phyloP scores from a whole-genome alignment of 371 early-diverging fungal genomes.

The Lichtheimia corymbifera region DNA sequence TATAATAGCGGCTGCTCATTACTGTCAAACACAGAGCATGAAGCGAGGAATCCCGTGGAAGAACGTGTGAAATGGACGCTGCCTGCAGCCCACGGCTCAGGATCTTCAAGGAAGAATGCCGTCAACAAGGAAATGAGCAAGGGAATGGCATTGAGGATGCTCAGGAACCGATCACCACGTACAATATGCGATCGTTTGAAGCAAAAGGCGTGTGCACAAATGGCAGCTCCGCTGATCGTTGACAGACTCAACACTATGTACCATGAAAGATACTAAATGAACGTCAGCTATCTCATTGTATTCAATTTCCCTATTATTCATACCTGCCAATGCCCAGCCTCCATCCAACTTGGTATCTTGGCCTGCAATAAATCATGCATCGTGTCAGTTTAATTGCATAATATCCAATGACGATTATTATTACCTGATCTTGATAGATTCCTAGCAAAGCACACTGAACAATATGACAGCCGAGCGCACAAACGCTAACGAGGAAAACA shows the following conservation, averaged over 20 bases:
- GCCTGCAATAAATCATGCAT: conserved; percentile 12
- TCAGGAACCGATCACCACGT: conserved; percentile 24
- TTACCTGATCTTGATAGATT: conserved; percentile 24
- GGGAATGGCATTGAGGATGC: conserved; percentile 17
- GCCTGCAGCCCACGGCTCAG: conserved; percentile 39
- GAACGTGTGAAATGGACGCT: conserved; percentile 25
- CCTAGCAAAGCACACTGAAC: conserved; percentile 26
- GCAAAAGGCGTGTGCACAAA: conserved; percentile 29
- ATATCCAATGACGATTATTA: background rate
- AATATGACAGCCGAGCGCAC: conserved; percentile 23
- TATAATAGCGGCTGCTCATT: conserved; percentile 18
- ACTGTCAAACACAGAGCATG: conserved; percentile 23
- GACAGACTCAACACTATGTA: conserved; percentile 24
- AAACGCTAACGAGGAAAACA: conserved; percentile 17
- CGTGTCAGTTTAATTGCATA: background rate
- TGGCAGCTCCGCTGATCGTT: conserved; percentile 14
- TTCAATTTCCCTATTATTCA: background rate
- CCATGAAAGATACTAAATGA: conserved; percentile 27
- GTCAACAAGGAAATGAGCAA: conserved; percentile 9
- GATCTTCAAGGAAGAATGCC: conserved; percentile 16
- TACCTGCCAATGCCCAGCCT: conserved; percentile 39
- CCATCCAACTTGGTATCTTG: conserved; percentile 26
- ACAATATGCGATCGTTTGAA: conserved; percentile 23
- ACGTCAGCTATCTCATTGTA: background rate
- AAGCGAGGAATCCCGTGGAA: conserved; percentile 21